These are phyloP conservation scores for Coprinellus micaceus DNA, from an alignment of 768 basidiomycete species.

Conservation along the genomic window DNA sequence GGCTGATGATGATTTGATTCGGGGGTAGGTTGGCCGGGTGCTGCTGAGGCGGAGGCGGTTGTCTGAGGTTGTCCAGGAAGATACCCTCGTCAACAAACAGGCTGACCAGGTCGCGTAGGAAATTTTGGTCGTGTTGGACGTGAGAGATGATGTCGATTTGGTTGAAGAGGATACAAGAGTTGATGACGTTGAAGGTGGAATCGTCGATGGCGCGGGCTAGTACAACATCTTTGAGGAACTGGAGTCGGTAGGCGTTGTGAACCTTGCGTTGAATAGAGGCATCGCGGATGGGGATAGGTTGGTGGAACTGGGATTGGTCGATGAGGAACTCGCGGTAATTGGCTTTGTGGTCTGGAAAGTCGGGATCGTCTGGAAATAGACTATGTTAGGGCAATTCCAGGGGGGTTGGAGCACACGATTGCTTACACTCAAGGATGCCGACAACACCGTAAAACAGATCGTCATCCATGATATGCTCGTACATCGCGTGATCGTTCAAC, in stretches of 20 bases:
- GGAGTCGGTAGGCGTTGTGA: conserved; percentile 94
- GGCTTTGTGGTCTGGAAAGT: conserved; percentile 94
- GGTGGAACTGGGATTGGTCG: conserved; percentile 78
- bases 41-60: conserved; percentile 24
- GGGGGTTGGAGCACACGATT: conserved; percentile 9
- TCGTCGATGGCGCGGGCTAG: conserved; percentile 94
- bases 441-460: conserved; percentile 89
- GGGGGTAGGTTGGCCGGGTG: conserved; percentile 21
- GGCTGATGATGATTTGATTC: conserved; percentile 32
- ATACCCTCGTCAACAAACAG: conserved; percentile 65
- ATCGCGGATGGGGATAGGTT: conserved; percentile 84
- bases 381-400: conserved; percentile 7
- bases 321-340: conserved; percentile 93
- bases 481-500: conserved; percentile 91
- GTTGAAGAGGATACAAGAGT: conserved; percentile 97
- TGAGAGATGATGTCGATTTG: conserved; percentile 96
- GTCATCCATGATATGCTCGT: conserved; percentile 93
- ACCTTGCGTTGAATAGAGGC: conserved; percentile 77
- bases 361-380: conserved; percentile 76
- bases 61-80: conserved; percentile 12
- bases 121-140: conserved; percentile 71
- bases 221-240: conserved; percentile 97
- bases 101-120: conserved; percentile 74
- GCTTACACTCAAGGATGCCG: conserved; percentile 91
- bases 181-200: conserved; percentile 94